A percentile compares a stretch with the other conserved stretches of the same genome.
phyloP scores from a whole-genome alignment of 139 green algal species.

The Auxenochlorella protothecoides region DNA sequence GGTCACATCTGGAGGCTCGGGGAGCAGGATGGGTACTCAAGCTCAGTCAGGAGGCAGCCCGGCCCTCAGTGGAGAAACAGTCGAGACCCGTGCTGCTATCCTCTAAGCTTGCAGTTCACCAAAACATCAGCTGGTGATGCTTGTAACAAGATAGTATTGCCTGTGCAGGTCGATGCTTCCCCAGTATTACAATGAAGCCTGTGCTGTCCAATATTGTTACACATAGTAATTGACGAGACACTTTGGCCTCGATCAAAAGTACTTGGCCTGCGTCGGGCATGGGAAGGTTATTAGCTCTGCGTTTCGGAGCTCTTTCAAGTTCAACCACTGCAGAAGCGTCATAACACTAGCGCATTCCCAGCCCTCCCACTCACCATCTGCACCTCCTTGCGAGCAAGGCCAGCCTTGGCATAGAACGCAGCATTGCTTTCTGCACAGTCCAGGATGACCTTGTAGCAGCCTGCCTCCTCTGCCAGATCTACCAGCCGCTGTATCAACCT shows the following conservation, averaged over 20 bases:
- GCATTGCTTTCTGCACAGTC: constrained; percentile 85
- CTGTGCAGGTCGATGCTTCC: background rate
- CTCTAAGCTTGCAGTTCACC: no score
- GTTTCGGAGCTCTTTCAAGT: no score
- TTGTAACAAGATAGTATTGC: no score
- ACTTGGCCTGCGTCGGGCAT: no score
- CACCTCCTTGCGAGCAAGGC: constrained; percentile 74
- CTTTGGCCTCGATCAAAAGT: no score
- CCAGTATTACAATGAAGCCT: background rate
- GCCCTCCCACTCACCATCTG: constrained; percentile 69
- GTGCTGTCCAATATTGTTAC: background rate
- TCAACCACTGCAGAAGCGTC: background rate
- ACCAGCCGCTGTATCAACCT: no score
- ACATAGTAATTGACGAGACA: background rate
- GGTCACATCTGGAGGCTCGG: background rate
- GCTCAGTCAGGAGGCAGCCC: background rate
- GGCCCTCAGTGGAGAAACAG: no score
- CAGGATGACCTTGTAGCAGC: constrained; percentile 94
- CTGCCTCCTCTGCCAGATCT: constrained; percentile 14
- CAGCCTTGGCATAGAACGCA: constrained; percentile 86
- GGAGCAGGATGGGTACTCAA: background rate
- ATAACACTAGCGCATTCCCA: background rate
- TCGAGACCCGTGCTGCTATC: no score
- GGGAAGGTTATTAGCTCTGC: no score
- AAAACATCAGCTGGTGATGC: background rate